Percentiles rank a stretch among this genome's conserved stretches.
Conservation (phyloP, 768 basidiomycete genomes). For the Boletus huronensis region DNA sequence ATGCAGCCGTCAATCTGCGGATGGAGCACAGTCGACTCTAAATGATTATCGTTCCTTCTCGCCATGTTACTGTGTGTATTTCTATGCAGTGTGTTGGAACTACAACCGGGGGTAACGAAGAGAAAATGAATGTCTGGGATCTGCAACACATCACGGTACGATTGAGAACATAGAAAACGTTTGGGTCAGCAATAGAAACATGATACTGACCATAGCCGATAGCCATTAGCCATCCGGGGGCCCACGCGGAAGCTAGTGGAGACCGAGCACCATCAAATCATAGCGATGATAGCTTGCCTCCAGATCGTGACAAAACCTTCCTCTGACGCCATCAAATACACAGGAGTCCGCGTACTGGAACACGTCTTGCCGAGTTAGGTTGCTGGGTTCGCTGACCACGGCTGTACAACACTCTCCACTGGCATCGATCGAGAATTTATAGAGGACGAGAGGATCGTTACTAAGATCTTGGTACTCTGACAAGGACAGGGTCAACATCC, state of each 20-base stretch:
- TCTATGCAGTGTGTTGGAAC: background rate
- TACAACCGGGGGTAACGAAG: background rate
- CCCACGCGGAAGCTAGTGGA: conserved; percentile 6
- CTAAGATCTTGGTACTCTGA: background rate
- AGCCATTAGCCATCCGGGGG: too few species aligned
- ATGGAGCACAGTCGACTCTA: background rate
- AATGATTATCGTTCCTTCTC: background rate
- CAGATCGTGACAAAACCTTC: conserved; percentile 16
- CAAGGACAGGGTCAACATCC: conserved; percentile 9
- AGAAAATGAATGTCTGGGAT: background rate
- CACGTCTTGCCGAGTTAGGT: conserved; percentile 5
- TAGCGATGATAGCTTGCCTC: background rate
- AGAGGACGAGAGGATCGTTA: background rate
- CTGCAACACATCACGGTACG: background rate
- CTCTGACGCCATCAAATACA: conserved; percentile 19
- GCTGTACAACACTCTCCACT: conserved; percentile 14
- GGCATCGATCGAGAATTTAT: conserved; percentile 21
- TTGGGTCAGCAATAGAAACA: background rate
- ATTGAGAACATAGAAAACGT: background rate
- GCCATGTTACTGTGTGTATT: background rate
- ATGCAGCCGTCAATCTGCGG: background rate
- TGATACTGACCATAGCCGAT: background rate
- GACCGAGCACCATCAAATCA: conserved; percentile 14
- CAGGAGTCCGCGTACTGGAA: background rate
- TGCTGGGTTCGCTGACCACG: conserved; percentile 11